Evolutionary conservation across 169 alveolate genomes (phyloP).

Genomic region (Babesia bigemina): DNA sequence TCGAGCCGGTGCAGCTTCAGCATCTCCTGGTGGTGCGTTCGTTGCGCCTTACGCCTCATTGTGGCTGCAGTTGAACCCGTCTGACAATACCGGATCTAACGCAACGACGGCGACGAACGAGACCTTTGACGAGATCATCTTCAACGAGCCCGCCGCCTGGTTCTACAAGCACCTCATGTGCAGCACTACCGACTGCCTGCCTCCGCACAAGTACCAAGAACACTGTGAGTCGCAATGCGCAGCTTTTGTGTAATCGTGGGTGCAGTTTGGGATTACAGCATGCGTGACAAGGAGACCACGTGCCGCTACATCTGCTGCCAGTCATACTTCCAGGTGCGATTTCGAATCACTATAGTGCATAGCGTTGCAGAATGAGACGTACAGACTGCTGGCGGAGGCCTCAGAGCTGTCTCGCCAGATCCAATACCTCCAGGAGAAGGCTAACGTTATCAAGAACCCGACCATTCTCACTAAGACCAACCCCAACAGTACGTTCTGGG

Average conservation of each 20-base stretch:
- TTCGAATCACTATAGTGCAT: not conserved
- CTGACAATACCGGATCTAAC: conserved; percentile 26
- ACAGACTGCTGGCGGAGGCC: conserved; percentile 69
- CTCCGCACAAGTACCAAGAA: conserved; percentile 76
- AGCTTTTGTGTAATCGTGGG: not conserved
- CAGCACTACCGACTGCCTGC: conserved; percentile 65
- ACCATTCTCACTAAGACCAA: not conserved
- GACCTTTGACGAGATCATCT: conserved; percentile 78
- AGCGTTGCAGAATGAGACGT: conserved; percentile 47
- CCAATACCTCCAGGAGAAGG: conserved; percentile 61
- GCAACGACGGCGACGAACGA: conserved; percentile 64
- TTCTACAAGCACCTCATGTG: conserved; percentile 68
- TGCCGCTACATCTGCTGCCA: conserved; percentile 70
- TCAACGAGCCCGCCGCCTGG: conserved; percentile 74
- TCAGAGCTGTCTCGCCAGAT: conserved; percentile 65
- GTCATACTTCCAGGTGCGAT: conserved; percentile 59
- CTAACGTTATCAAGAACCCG: conserved; percentile 14
- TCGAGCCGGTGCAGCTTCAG: conserved; percentile 73
- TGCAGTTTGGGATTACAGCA: conserved; percentile 63
- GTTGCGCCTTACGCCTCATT: not conserved
- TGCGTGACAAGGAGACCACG: conserved; percentile 60
- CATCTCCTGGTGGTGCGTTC: conserved; percentile 69
- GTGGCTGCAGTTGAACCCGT: conserved; percentile 45
- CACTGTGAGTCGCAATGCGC: conserved; percentile 59
- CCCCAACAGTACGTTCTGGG: not conserved